Evolutionary conservation across 805 yeast species (phyloP).

Genomic region (Wickerhamomyces xylosicus): DNA sequence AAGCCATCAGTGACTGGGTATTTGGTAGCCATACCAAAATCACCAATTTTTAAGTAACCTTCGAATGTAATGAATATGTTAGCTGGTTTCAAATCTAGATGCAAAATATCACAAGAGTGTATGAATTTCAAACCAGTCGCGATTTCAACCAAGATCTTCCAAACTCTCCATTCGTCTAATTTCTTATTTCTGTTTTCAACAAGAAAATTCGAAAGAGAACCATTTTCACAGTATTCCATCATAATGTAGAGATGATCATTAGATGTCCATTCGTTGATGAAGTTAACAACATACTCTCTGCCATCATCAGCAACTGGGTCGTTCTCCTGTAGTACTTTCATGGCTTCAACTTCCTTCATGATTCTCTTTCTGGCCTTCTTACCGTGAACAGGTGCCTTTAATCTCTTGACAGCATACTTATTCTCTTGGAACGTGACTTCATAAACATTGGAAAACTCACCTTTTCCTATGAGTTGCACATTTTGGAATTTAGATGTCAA

Average conservation of each 20-base stretch:
- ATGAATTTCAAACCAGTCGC: conserved; percentile 71
- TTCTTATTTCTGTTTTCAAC: conserved; percentile 59
- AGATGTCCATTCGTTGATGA: conserved; percentile 80
- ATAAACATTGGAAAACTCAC: conserved; percentile 86
- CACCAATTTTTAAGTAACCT: conserved; percentile 89
- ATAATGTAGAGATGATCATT: conserved; percentile 72
- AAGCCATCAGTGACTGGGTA: conserved; percentile 57
- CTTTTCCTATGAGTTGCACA: conserved; percentile 66
- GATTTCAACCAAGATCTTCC: conserved; percentile 89
- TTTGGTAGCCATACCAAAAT: conserved; percentile 88
- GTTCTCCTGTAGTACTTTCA: conserved; percentile 30
- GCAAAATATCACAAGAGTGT: conserved; percentile 69
- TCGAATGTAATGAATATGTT: conserved; percentile 91
- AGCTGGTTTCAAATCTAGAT: conserved; percentile 91
- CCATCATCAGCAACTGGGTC: conserved; percentile 43
- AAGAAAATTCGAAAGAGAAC: conserved; percentile 74
- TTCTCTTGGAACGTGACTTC: conserved; percentile 60
- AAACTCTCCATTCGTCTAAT: conserved; percentile 92
- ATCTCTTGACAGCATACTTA: conserved; percentile 79
- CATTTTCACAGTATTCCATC: conserved; percentile 95
- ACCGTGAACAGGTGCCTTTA: conserved; percentile 53
- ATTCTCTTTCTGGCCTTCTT: conserved; percentile 51
- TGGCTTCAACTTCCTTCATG: conserved; percentile 69
- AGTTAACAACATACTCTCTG: conserved; percentile 65
- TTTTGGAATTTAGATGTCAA: conserved; percentile 41